Conservation (phyloP, 2,329 filamentous ascomycete genomes). For the Paraphaeosphaeria sporulosa region DNA sequence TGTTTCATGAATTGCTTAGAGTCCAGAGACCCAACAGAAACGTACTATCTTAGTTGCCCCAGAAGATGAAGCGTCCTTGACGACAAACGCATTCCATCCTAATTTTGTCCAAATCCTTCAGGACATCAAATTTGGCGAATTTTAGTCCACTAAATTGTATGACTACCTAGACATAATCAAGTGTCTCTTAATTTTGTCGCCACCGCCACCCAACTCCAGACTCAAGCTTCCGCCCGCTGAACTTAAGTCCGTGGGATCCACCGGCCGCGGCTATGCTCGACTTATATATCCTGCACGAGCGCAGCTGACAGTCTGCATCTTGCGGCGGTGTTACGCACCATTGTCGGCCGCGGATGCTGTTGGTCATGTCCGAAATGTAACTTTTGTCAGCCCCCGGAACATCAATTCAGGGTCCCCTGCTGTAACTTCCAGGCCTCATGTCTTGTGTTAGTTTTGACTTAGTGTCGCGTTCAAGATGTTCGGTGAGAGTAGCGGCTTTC, state of each 20-base stretch:
- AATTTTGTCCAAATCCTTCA: no score
- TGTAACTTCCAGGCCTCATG: not conserved
- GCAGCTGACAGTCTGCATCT: not conserved
- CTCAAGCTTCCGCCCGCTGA: not conserved
- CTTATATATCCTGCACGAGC: not conserved
- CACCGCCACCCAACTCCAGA: not conserved
- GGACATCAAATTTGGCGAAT: no score
- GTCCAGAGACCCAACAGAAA: no score
- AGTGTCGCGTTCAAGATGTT: no score
- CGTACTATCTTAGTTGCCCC: no score
- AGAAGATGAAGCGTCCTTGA: no score
- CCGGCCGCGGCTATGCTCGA: not conserved
- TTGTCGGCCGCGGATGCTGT: slow-evolving; percentile 11
- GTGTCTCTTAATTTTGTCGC: not conserved
- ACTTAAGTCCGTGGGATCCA: not conserved
- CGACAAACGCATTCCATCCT: no score
- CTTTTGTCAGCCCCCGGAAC: not conserved
- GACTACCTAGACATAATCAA: no score
- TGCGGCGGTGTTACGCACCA: not conserved
- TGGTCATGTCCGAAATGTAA: not conserved
- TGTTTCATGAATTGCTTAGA: no score
- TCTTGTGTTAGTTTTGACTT: no score
- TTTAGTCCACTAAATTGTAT: no score
- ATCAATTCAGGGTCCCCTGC: not conserved
- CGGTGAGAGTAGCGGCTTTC: no score